A percentile compares a stretch with the other conserved stretches of the same genome.
phyloP scores from a whole-genome alignment of 2,329 filamentous ascomycete species.

The Beauveria sp. region DNA sequence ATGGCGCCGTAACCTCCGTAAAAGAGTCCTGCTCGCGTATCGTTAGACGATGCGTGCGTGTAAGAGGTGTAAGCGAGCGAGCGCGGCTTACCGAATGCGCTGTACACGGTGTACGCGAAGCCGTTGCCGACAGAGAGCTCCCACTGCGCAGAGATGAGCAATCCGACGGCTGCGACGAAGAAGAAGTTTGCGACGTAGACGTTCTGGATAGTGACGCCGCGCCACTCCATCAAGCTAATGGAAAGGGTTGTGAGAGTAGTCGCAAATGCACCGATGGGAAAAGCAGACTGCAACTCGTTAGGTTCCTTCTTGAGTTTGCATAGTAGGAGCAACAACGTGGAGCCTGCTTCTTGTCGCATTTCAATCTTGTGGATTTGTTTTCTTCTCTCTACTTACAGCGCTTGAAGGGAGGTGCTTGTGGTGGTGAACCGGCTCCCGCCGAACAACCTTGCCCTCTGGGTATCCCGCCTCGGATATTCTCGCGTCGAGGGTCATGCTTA shows the following conservation, averaged over 20 bases:
- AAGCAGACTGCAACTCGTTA: constrained; percentile 28
- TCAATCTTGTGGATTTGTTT: not conserved
- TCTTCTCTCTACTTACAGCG: not conserved
- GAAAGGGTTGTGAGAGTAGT: constrained; percentile 47
- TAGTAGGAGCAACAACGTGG: too few species aligned
- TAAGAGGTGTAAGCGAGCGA: not conserved
- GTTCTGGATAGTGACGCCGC: constrained; percentile 41
- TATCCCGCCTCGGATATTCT: not conserved
- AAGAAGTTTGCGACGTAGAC: constrained; percentile 49
- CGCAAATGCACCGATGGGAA: constrained; percentile 45
- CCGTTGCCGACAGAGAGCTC: constrained; percentile 44
- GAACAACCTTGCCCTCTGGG: not conserved
- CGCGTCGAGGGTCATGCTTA: not conserved
- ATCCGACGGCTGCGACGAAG: constrained; percentile 39
- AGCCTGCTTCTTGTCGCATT: not conserved
- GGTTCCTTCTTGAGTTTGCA: not conserved
- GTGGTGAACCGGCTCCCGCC: not conserved
- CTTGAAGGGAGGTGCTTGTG: not conserved
- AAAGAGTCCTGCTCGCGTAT: constrained; percentile 15
- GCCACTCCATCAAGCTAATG: constrained; percentile 46
- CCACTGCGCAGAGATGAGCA: constrained; percentile 49
- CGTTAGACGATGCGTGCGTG: not conserved
- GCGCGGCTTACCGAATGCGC: constrained; percentile 37
- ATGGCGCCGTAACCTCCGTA: constrained; percentile 20
- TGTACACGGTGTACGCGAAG: constrained; percentile 45